Base-by-base conservation (phyloP, 1,284 basidiomycete species). In the Ceratobasidium papillatum region DNA sequence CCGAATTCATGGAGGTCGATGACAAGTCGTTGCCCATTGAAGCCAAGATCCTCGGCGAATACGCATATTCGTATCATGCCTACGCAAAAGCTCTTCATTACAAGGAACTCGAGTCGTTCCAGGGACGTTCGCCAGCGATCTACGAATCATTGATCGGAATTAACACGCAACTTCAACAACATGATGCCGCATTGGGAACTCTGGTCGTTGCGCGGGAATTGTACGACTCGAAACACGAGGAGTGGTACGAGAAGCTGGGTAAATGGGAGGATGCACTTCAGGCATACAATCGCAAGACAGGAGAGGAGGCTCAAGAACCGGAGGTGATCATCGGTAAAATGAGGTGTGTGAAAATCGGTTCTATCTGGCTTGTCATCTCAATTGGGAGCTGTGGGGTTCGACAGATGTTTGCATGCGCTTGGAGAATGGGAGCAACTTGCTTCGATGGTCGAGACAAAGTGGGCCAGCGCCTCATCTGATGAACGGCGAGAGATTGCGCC, bases 1-100 rank as follows among this genome's bases (percentile, higher is more conserved):
- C 96, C 8, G 98, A 99, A 82, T 99, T 99, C 82, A 98, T 99
- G 94, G 98, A 99, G 83, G 98, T 99, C 80, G 97, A 99, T 82
- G 98, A 99, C 82, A 98, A 98, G 81, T 89, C 94, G 0, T 86
- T 99, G 0, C 95, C 96, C 0, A 98, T 99, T 78, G 95, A 98
- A 79, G 92, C 97, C 77, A 90, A 94, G 65, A 94, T 94, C 14
- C 88, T 99, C 4, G 98, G 98, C 68, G 94, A 97, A 81, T 95
- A 97, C 80, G 94, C 98, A 0, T 90, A 94, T 84, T 94, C 93
- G 78, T 96, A 95, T 83, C 93, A 96, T 82, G 96, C 96, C 0
- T 98, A 97, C 79, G 98, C 98, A 14, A 99, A 99, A 81, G 97
- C 98, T 0, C 86, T 99, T 51, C 98, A 99, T 82, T 99, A 99